These are phyloP conservation scores for Nyctanthes arbortristis DNA, from an alignment of 257 asterid species.

Conservation along the genomic window DNA sequence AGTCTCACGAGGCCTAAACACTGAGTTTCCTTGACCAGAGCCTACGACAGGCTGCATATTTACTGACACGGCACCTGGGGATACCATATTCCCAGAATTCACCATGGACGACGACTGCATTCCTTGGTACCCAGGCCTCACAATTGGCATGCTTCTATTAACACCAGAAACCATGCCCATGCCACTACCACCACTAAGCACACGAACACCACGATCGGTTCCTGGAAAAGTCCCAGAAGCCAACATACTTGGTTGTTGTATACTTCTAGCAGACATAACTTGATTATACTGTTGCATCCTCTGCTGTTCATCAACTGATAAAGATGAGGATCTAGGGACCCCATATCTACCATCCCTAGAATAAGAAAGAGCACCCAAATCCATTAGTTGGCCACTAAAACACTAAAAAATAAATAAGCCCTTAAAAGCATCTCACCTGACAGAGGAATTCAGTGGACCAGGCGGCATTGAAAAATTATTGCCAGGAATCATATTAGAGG, in stretches of 20 bases:
- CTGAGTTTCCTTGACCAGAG: constrained; percentile 67
- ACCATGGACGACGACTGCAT: constrained; percentile 59
- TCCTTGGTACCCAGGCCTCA: constrained; percentile 79
- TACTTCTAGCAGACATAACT: constrained; percentile 60
- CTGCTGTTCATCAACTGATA: constrained; percentile 79
- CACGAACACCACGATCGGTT: constrained; percentile 67
- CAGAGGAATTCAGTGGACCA: constrained; percentile 54
- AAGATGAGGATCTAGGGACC: constrained; percentile 60
- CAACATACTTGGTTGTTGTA: constrained; percentile 52
- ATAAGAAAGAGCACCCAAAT: constrained; percentile 16
- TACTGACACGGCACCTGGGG: constrained; percentile 66
- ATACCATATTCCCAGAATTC: constrained; percentile 61
- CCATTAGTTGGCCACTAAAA: not conserved
- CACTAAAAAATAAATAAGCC: constrained; percentile 13
- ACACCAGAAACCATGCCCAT: constrained; percentile 55
- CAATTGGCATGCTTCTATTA: constrained; percentile 65
- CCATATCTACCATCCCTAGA: constrained; percentile 66
- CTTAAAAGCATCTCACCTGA: constrained; percentile 57
- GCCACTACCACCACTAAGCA: constrained; percentile 66
- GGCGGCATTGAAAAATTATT: constrained; percentile 62
- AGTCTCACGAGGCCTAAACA: constrained; percentile 66
- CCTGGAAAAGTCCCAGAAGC: constrained; percentile 68
- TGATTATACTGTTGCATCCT: constrained; percentile 73
- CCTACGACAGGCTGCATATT: constrained; percentile 69
- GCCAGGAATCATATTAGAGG: constrained; percentile 62